These are phyloP conservation scores for Dendrocalamus latiflorus DNA, from an alignment of 202 grass and related monocot genomes.

Conservation along the genomic window DNA sequence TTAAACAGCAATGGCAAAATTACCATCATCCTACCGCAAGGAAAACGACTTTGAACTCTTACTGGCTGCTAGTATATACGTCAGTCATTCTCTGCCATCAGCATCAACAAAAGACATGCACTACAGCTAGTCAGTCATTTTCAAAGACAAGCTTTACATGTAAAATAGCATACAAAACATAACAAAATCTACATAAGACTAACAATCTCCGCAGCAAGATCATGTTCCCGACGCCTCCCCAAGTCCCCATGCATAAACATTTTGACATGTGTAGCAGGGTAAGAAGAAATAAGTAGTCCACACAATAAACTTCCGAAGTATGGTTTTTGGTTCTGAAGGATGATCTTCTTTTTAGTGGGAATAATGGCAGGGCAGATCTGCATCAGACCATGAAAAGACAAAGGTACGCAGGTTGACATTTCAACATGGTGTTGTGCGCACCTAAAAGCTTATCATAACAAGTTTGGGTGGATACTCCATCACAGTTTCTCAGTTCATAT, in stretches of 20 bases:
- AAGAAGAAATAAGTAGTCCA: neutral
- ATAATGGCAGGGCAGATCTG: conserved; percentile 7
- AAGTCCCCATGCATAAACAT: neutral
- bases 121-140: conserved; percentile 10
- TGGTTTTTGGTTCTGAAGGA: conserved; percentile 13
- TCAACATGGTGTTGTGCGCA: conserved; percentile 6
- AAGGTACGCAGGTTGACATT: neutral
- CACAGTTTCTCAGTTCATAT: conserved; percentile 14
- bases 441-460: conserved; percentile 25
- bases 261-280: neutral
- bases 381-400: conserved; percentile 14
- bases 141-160: conserved; percentile 17
- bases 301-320: neutral
- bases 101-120: neutral
- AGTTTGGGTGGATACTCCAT: conserved; percentile 22
- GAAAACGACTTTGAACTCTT: neutral
- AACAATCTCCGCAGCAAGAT: neutral
- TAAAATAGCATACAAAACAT: conserved; percentile 24
- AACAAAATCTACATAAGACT: conserved; percentile 21
- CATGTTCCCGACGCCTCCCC: neutral
- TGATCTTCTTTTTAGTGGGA: neutral
- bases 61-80: neutral
- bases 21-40: neutral
- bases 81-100: conserved; percentile 7
- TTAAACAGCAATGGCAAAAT: neutral